phyloP scores from a whole-genome alignment of 164 flowering plant genomes.

The Tetracentron sinense region DNA sequence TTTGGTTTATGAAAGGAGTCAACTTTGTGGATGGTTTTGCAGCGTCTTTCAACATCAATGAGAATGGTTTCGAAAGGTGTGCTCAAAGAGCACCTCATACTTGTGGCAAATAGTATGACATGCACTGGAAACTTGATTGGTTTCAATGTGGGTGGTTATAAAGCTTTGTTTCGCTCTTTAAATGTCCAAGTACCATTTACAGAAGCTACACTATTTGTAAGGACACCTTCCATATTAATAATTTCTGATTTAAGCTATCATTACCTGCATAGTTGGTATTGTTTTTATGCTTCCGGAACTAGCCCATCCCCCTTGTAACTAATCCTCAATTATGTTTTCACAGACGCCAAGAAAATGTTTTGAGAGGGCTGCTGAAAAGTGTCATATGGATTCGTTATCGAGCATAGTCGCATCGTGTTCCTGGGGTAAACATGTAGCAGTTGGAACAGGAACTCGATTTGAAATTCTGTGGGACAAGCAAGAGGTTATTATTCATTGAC shows the following conservation, averaged over 20 bases:
- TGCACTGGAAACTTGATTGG: slow-evolving; percentile 78
- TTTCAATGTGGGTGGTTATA: slow-evolving; percentile 77
- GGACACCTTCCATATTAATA: slow-evolving; percentile 19
- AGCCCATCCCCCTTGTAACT: background rate
- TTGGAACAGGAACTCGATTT: slow-evolving; percentile 87
- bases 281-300: background rate
- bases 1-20: background rate
- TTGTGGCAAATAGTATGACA: slow-evolving; percentile 85
- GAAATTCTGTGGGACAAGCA: slow-evolving; percentile 67
- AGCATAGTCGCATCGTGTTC: slow-evolving; percentile 91
- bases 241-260: background rate
- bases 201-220: slow-evolving; percentile 86
- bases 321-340: background rate
- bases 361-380: slow-evolving; percentile 89
- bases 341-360: slow-evolving; percentile 88
- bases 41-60: slow-evolving; percentile 83
- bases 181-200: slow-evolving; percentile 85
- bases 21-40: slow-evolving; percentile 19
- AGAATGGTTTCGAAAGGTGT: slow-evolving; percentile 81
- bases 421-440: slow-evolving; percentile 87
- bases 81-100: slow-evolving; percentile 76
- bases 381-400: slow-evolving; percentile 64
- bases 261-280: background rate
- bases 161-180: slow-evolving; percentile 61
- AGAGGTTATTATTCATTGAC: slow-evolving; percentile 36